Percentiles rank a stretch among this genome's conserved stretches.
phyloP scores from a whole-genome alignment of 768 basidiomycete species.

The Clitopilus hobsonii region DNA sequence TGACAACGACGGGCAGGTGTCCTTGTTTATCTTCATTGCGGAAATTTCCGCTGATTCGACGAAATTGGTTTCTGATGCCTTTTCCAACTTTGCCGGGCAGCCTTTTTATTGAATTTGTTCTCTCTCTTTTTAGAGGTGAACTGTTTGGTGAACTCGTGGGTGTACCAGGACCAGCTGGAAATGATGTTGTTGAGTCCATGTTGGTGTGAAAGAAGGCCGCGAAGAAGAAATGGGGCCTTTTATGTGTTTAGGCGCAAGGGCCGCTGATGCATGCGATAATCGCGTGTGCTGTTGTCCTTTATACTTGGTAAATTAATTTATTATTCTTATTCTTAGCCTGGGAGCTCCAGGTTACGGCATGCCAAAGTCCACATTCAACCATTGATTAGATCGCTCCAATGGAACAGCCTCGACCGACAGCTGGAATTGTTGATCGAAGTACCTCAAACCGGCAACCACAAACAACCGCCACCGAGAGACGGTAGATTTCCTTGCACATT shows the following conservation, averaged over 20 bases:
- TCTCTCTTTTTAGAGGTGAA: slow-evolving; percentile 10
- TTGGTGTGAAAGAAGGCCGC: neutral
- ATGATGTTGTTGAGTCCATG: neutral
- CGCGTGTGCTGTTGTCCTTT: neutral
- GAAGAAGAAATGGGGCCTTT: slow-evolving; percentile 8
- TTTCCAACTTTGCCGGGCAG: slow-evolving; percentile 18
- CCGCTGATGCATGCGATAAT: slow-evolving; percentile 5
- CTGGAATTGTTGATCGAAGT: neutral
- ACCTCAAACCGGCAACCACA: neutral
- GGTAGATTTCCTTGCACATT: neutral
- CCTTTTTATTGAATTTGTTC: slow-evolving; percentile 14
- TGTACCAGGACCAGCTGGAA: neutral
- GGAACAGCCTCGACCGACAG: slow-evolving; percentile 1
- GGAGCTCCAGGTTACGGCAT: neutral
- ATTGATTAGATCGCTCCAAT: neutral
- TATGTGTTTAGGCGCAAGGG: slow-evolving; percentile 4
- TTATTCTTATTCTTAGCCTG: slow-evolving; percentile 2
- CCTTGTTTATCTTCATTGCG: slow-evolving; percentile 3
- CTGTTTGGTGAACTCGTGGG: slow-evolving; percentile 8
- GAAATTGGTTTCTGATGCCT: slow-evolving; percentile 16
- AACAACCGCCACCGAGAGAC: too few relatives aligned
- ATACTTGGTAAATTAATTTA: slow-evolving; percentile 1
- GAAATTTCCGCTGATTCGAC: slow-evolving; percentile 3
- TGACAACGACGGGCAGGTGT: slow-evolving; percentile 10
- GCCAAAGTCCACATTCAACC: too few relatives aligned